phyloP scores from a whole-genome alignment of 257 asterid species.

The Lantana camara region DNA sequence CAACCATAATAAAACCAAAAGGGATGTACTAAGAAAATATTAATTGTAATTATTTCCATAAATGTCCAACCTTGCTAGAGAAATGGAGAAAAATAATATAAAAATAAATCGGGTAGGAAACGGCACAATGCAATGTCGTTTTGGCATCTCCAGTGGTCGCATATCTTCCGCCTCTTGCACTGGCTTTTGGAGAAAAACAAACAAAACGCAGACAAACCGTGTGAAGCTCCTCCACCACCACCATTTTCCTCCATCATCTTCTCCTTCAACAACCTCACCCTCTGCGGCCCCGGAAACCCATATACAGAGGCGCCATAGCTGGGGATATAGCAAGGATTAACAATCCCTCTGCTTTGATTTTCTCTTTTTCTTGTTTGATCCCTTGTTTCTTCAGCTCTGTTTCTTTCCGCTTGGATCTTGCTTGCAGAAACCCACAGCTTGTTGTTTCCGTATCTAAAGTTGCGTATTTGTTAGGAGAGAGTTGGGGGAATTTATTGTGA shows the following conservation, averaged over 20 bases:
- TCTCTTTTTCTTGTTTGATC: constrained; percentile 6
- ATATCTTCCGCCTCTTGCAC: not conserved
- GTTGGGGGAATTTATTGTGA: not conserved
- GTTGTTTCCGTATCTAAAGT: not conserved
- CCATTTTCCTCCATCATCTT: constrained; percentile 19
- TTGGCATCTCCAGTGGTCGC: not conserved
- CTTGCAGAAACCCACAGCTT: not conserved
- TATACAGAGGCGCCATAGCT: not conserved
- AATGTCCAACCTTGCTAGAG: not conserved
- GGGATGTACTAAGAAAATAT: not conserved
- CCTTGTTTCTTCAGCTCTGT: not conserved
- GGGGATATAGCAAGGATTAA: not conserved
- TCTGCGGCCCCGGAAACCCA: not conserved
- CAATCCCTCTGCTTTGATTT: not conserved
- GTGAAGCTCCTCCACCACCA: constrained; percentile 31
- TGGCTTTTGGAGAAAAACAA: not conserved
- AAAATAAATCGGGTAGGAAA: not conserved
- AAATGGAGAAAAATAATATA: not conserved
- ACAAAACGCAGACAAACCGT: constrained; percentile 10
- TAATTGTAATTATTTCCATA: not conserved
- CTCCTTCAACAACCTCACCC: constrained; percentile 21
- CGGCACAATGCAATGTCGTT: constrained; percentile 19
- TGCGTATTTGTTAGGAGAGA: not conserved
- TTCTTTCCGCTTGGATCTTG: not conserved
- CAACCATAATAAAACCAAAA: not conserved